Evolutionary conservation across 495 filamentous ascomycete genomes (phyloP).

Genomic region (Pseudotulostoma volvatum): DNA sequence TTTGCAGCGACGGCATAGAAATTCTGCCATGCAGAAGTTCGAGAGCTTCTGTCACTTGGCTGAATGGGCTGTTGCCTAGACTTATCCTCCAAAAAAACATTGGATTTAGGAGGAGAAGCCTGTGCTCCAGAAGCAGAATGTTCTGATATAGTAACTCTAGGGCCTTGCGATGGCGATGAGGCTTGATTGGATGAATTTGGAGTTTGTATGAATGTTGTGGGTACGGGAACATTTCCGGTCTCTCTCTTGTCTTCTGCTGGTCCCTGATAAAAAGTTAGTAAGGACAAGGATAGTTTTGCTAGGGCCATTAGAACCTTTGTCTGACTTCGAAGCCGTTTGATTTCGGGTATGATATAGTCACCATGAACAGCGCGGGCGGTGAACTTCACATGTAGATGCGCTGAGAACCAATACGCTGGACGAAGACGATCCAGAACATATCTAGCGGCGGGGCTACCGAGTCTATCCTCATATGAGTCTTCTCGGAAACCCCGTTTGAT

Average conservation of each 20-base stretch:
- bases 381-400: conserved; percentile 81
- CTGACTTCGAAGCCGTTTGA: not conserved
- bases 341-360: conserved; percentile 9
- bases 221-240: not conserved
- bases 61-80: not conserved
- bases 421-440: conserved; percentile 65
- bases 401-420: conserved; percentile 84
- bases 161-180: not conserved
- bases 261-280: not conserved
- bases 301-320: not conserved
- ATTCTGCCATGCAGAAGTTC: conserved; percentile 20
- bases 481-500: conserved; percentile 54
- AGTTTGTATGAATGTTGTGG: not conserved
- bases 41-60: conserved; percentile 1
- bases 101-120: not conserved
- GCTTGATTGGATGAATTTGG: not conserved
- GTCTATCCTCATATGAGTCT: conserved; percentile 53
- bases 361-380: conserved; percentile 53
- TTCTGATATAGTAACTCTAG: not conserved
- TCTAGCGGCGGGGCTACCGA: conserved; percentile 64
- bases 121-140: not conserved
- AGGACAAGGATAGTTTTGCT: not conserved
- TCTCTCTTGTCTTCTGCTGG: not conserved
- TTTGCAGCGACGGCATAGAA: conserved; percentile 15
- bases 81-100: not conserved